These are phyloP conservation scores for Zalaria sp. DNA, from an alignment of 2,329 filamentous ascomycete species.

Conservation along the genomic window DNA sequence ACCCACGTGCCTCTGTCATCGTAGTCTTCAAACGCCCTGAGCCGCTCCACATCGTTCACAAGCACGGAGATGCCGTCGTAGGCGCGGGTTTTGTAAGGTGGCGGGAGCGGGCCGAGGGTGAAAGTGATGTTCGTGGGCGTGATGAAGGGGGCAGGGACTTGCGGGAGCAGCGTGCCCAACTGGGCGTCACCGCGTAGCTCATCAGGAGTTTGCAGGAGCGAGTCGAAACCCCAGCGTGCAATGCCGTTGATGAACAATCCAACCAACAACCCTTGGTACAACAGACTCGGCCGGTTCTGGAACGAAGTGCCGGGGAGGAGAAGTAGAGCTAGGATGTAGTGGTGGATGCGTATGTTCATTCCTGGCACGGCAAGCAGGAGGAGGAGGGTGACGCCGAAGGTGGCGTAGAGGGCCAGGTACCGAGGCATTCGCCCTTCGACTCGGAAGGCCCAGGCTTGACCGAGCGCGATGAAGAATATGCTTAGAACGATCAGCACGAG, in stretches of 20 bases:
- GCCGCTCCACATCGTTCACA: slow-evolving; percentile 76
- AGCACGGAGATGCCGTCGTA: slow-evolving; percentile 68
- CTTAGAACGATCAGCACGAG: slow-evolving; percentile 63
- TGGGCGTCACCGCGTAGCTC: slow-evolving; percentile 46
- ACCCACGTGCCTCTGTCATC: slow-evolving; percentile 17
- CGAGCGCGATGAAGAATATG: slow-evolving; percentile 52
- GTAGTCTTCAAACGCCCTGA: slow-evolving; percentile 49
- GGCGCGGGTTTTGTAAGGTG: background rate
- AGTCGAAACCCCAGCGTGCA: slow-evolving; percentile 85
- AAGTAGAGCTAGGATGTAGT: slow-evolving; percentile 81
- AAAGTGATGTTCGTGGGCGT: slow-evolving; percentile 51
- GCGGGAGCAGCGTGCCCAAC: slow-evolving; percentile 46
- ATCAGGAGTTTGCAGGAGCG: slow-evolving; percentile 68
- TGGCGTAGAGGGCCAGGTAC: slow-evolving; percentile 64
- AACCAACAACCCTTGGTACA: slow-evolving; percentile 81
- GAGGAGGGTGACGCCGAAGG: slow-evolving; percentile 53
- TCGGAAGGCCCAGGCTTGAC: slow-evolving; percentile 75
- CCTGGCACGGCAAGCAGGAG: slow-evolving; percentile 59
- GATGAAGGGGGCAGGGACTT: slow-evolving; percentile 23
- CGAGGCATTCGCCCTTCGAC: slow-evolving; percentile 67
- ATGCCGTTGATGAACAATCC: slow-evolving; percentile 91
- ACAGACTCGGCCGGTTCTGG: slow-evolving; percentile 68
- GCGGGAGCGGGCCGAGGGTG: slow-evolving; percentile 30
- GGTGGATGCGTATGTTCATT: slow-evolving; percentile 77
- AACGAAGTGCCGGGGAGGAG: slow-evolving; percentile 79